These are phyloP conservation scores for Starmerella kuoi DNA, from an alignment of 805 yeast species.

Conservation along the genomic window DNA sequence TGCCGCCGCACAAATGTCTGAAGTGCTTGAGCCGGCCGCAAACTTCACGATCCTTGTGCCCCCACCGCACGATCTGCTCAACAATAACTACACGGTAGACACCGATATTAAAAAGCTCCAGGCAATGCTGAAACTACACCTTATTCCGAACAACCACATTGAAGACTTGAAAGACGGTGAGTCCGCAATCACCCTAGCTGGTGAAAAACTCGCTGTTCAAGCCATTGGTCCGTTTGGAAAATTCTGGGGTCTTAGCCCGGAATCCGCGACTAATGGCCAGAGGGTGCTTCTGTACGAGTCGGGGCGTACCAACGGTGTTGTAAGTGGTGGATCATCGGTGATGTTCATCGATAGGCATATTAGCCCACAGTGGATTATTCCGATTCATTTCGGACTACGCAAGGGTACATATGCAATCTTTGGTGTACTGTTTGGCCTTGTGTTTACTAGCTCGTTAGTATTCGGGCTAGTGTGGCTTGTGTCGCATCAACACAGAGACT, in stretches of 20 bases:
- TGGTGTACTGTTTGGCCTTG: constrained; percentile 21
- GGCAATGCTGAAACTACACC: constrained; percentile 49
- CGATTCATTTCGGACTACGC: constrained; percentile 26
- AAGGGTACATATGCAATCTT: constrained; percentile 24
- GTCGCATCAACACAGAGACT: constrained; percentile 12
- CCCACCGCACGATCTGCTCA: constrained; percentile 41
- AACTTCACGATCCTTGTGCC: constrained; percentile 65
- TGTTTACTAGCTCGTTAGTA: constrained; percentile 11
- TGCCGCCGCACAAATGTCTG: constrained; percentile 14
- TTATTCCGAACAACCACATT: constrained; percentile 46
- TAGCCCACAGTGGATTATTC: constrained; percentile 29
- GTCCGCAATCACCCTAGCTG: constrained; percentile 21
- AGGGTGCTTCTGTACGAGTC: constrained; percentile 21
- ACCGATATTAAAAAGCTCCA: constrained; percentile 24
- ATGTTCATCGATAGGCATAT: constrained; percentile 27
- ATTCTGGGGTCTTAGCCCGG: constrained; percentile 19
- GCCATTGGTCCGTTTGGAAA: constrained; percentile 15
- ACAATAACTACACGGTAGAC: constrained; percentile 39
- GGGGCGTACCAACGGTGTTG: constrained; percentile 19
- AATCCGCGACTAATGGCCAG: constrained; percentile 21
- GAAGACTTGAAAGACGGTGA: constrained; percentile 19
- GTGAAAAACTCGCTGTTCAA: constrained; percentile 23
- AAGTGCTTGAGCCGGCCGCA: constrained; percentile 33
- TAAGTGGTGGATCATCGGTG: constrained; percentile 23
- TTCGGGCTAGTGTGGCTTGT: constrained; percentile 10